These are phyloP conservation scores for Rubroboletus satanas DNA, from an alignment of 768 basidiomycete species.

Conservation along the genomic window DNA sequence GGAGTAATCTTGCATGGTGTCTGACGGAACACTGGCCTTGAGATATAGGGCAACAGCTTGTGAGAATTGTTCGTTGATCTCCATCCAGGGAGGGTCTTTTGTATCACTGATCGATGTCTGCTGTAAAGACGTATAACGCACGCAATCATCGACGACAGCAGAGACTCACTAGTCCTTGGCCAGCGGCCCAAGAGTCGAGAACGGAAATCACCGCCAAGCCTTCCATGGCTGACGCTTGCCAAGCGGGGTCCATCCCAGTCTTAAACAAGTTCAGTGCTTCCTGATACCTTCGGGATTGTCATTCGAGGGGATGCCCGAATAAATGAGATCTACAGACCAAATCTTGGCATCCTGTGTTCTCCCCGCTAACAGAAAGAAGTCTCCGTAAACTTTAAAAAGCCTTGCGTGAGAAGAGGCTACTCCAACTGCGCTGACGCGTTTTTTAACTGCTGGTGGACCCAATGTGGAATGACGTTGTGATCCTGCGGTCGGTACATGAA, in stretches of 20 bases:
- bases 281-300: conserved; percentile 58
- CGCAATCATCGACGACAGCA: neutral
- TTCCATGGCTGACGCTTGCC: conserved; percentile 89
- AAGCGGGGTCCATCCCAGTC: conserved; percentile 68
- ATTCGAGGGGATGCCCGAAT: conserved; percentile 8
- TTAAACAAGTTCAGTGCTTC: conserved; percentile 82
- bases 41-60: conserved; percentile 63
- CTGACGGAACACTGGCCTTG: conserved; percentile 48
- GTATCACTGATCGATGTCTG: conserved; percentile 48
- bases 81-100: conserved; percentile 76
- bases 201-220: conserved; percentile 76
- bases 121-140: conserved; percentile 33
- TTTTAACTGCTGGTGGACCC: conserved; percentile 43
- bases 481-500: conserved; percentile 18
- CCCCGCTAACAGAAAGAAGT: conserved; percentile 87
- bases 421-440: conserved; percentile 60
- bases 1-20: conserved; percentile 53
- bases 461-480: conserved; percentile 51
- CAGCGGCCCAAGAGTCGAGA: conserved; percentile 79
- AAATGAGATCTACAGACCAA: conserved; percentile 51
- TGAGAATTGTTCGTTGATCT: conserved; percentile 67
- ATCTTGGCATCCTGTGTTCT: conserved; percentile 74
- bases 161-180: conserved; percentile 63
- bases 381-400: conserved; percentile 82
- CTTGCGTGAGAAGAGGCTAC: conserved; percentile 79